phyloP scores from a whole-genome alignment of 345 rosid genomes.

The Euphorbia lathyris region DNA sequence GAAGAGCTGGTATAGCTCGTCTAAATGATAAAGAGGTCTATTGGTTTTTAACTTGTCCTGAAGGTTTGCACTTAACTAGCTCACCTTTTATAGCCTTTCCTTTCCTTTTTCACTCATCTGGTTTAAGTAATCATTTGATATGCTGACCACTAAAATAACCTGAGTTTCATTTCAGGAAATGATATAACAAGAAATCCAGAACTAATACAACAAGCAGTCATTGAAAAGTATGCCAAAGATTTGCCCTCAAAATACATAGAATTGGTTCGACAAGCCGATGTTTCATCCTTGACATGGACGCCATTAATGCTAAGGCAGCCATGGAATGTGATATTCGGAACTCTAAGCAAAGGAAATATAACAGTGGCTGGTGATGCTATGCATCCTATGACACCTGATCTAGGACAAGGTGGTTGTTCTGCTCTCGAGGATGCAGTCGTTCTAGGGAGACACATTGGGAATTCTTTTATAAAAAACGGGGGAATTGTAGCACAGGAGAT shows the following conservation, averaged over 20 bases:
- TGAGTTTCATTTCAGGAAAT: slow-evolving; percentile 16
- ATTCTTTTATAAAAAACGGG: slow-evolving; percentile 8
- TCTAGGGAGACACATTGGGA: slow-evolving; percentile 35
- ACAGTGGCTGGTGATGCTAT: slow-evolving; percentile 53
- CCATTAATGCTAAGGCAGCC: slow-evolving; percentile 35
- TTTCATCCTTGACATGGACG: slow-evolving; percentile 31
- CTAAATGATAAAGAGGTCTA: slow-evolving; percentile 33
- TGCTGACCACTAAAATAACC: too few relatives aligned
- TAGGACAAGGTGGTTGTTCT: slow-evolving; percentile 46
- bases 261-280: slow-evolving; percentile 21
- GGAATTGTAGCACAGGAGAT: slow-evolving; percentile 10
- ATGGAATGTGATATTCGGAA: slow-evolving; percentile 37
- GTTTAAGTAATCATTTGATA: too few relatives aligned
- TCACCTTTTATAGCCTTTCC: not conserved
- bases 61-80: slow-evolving; percentile 21
- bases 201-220: slow-evolving; percentile 21
- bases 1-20: slow-evolving; percentile 30
- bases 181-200: slow-evolving; percentile 19
- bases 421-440: slow-evolving; percentile 47
- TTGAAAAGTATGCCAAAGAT: slow-evolving; percentile 18
- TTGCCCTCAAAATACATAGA: slow-evolving; percentile 28
- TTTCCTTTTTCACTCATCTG: too few relatives aligned
- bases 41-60: slow-evolving; percentile 18
- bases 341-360: slow-evolving; percentile 30
- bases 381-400: slow-evolving; percentile 54